A percentile compares a stretch with the other conserved stretches of the same genome.
Conservation (phyloP, 352 stramenopile genomes). For the Plasmopara muralis region DNA sequence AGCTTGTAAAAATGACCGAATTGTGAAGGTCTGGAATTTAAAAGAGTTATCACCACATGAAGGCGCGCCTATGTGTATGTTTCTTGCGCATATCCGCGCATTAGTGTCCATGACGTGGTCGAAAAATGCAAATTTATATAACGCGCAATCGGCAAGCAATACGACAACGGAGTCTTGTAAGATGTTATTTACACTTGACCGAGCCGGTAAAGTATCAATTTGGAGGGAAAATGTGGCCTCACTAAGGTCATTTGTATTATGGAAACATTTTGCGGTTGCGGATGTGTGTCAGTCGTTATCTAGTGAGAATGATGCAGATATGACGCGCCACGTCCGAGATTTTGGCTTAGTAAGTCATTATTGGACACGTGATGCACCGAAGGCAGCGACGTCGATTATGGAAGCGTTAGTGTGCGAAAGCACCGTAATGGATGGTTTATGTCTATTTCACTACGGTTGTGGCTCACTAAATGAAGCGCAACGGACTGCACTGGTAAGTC, state of each 20-base stretch:
- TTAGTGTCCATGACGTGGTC: constrained; percentile 48
- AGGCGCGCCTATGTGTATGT: constrained; percentile 45
- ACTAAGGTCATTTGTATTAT: constrained; percentile 54
- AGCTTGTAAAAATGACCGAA: constrained; percentile 44
- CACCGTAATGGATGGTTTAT: constrained; percentile 64
- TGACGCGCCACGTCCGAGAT: constrained; percentile 11
- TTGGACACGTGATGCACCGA: constrained; percentile 28
- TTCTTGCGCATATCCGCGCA: constrained; percentile 55
- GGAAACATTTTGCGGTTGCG: constrained; percentile 44
- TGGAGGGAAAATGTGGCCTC: constrained; percentile 61
- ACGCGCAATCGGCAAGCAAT: constrained; percentile 18
- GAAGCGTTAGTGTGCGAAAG: constrained; percentile 58
- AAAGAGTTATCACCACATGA: constrained; percentile 44
- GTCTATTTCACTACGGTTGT: constrained; percentile 66
- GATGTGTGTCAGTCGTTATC: constrained; percentile 30
- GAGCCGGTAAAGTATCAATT: constrained; percentile 54
- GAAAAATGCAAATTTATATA: constrained; percentile 51
- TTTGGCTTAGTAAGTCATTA: constrained; percentile 35
- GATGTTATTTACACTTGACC: constrained; percentile 76
- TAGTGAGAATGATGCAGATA: constrained; percentile 3
- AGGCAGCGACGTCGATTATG: constrained; percentile 27
- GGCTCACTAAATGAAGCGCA: constrained; percentile 48
- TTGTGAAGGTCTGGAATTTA: constrained; percentile 69
- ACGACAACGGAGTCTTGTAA: constrained; percentile 28
- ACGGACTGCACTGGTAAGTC: constrained; percentile 48